A percentile compares a stretch with the other conserved stretches of the same genome.
Conservation (phyloP, 805 yeast genomes). For the Pichia insulana region DNA sequence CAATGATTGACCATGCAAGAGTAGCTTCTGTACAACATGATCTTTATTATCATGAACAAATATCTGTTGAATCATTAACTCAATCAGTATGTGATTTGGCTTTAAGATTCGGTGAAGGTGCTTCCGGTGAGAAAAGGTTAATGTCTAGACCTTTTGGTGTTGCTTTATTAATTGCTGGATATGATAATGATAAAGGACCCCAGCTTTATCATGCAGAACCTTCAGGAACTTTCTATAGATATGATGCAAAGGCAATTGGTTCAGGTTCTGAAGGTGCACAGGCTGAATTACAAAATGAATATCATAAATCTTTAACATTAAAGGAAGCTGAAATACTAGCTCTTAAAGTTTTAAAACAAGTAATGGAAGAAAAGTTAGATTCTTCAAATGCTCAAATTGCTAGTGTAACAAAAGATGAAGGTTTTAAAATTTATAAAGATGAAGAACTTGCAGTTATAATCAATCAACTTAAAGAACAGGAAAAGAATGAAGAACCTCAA, state of each 20-base stretch:
- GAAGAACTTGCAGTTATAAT: slow-evolving; percentile 78
- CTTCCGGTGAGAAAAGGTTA: slow-evolving; percentile 85
- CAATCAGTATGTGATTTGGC: slow-evolving; percentile 97
- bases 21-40: slow-evolving; percentile 82
- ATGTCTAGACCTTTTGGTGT: slow-evolving; percentile 99
- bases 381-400: slow-evolving; percentile 93
- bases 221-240: slow-evolving; percentile 93
- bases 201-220: slow-evolving; percentile 99
- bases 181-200: slow-evolving; percentile 88
- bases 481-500: slow-evolving; percentile 31
- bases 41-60: slow-evolving; percentile 84
- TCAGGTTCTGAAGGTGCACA: slow-evolving; percentile 99
- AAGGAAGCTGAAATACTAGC: slow-evolving; percentile 89
- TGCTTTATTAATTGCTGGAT: slow-evolving; percentile 90
- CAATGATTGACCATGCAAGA: slow-evolving; percentile 97
- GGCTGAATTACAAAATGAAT: slow-evolving; percentile 92
- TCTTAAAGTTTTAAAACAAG: slow-evolving; percentile 87
- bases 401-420: slow-evolving; percentile 76
- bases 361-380: slow-evolving; percentile 97
- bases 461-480: slow-evolving; percentile 64
- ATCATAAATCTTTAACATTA: slow-evolving; percentile 84
- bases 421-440: slow-evolving; percentile 79
- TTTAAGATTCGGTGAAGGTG: slow-evolving; percentile 93
- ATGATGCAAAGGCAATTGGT: slow-evolving; percentile 98
- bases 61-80: slow-evolving; percentile 86